A percentile compares a stretch with the other conserved stretches of the same genome.
These are phyloP conservation scores for Colletotrichum neosansevieriae DNA, from an alignment of 2,329 filamentous ascomycete species.

Conservation along the genomic window DNA sequence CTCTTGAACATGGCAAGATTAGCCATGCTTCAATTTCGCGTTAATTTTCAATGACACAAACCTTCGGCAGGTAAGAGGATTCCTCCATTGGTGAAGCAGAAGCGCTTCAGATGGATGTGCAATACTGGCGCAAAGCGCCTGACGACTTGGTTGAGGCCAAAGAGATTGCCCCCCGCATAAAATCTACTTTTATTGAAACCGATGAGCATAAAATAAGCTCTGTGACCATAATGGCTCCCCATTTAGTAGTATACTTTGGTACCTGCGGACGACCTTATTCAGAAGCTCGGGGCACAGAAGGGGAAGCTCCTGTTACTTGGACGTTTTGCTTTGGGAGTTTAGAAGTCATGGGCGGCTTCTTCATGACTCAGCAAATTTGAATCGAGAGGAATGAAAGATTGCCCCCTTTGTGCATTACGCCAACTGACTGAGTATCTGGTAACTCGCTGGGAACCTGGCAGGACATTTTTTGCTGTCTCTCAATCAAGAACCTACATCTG, in stretches of 20 bases:
- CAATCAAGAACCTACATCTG: too few relatives aligned
- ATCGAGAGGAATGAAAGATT: too few relatives aligned
- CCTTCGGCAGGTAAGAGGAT: not conserved
- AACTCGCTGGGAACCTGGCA: too few relatives aligned
- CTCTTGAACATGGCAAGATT: too few relatives aligned
- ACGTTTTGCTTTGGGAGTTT: too few relatives aligned
- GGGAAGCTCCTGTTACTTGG: not conserved
- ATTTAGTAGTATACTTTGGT: conserved; percentile 21
- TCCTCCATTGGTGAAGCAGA: not conserved
- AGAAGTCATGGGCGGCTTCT: too few relatives aligned
- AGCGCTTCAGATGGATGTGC: conserved; percentile 7
- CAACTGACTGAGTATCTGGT: too few relatives aligned
- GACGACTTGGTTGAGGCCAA: not conserved
- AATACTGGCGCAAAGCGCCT: not conserved
- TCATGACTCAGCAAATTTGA: too few relatives aligned
- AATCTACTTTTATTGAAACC: conserved; percentile 7
- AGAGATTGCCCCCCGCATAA: conserved; percentile 6
- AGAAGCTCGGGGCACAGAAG: not conserved
- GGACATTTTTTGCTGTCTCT: too few relatives aligned
- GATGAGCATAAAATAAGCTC: not conserved
- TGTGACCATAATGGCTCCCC: not conserved
- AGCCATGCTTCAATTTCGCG: not conserved
- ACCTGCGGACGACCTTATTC: conserved; percentile 2
- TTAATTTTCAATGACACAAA: not conserved
- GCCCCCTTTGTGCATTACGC: too few relatives aligned